Evolutionary conservation across 768 basidiomycete species (phyloP), one percentile per base, ranked within the genome.

Genomic region (Hypholoma sublateritium): DNA sequence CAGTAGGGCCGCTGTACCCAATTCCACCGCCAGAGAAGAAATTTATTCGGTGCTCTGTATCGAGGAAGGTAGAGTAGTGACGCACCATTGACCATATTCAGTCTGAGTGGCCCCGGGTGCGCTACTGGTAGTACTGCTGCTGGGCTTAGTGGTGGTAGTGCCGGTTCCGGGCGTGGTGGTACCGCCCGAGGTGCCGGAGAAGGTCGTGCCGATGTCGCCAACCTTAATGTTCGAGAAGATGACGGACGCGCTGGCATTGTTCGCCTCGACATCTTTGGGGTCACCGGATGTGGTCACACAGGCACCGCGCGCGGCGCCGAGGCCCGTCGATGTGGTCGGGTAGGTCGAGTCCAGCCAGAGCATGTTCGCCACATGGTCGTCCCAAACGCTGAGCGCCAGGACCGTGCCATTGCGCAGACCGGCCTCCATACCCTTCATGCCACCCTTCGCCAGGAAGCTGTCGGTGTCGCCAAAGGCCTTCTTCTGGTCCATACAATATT

Each of bases 331-430:
- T 54, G 62, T 64, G 39, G 62, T 62, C 50, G 77, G 83, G 74
- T 79, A 82, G 74, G 69, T 71, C 64, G 70, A 69, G 74, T 83
- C 81, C 68, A 84, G 79, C 77, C 82, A 84, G 62, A 81, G 74
- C 82, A 84, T 83, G 69, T 76, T 71, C 56, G 70, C 81, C 32
- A 70, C 72, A 64, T 83, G 74, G 71, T 84, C 82, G 65, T 83
- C 81, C 82, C 82, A 82, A 59, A 83, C 56, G 46, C 69, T 72
- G 64, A 83, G 67, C 50, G 79, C 80, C 59, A 83, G 70, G 36
- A 80, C 81, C 73, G 80, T 76, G 32, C 80, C 80, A 44, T 67
- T 64, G 39, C 59, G 62, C 59, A 80, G 66, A 8, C 78, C 65
- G 48, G 60, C 62, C 19, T 67, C 63, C 67, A 75, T 73, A n/a